Conservation (phyloP, 768 basidiomycete genomes). For the Hypholoma sublateritium region DNA sequence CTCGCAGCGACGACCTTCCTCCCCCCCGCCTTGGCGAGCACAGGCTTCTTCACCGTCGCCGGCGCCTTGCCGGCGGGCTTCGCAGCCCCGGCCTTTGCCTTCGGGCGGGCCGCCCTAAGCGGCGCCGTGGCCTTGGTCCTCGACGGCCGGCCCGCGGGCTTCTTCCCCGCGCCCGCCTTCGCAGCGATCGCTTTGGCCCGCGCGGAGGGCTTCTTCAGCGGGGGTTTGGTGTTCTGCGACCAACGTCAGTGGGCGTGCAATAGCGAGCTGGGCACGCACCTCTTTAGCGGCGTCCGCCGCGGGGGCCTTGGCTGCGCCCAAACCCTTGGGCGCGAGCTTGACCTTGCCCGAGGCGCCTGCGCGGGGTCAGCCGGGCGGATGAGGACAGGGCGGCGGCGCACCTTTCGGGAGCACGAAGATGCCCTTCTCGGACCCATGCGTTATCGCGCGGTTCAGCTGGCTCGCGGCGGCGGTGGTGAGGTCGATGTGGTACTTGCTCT, state of each 20-base stretch:
- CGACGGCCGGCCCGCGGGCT: slow-evolving; percentile 7
- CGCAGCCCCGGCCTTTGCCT: too few species aligned
- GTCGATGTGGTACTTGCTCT: slow-evolving; percentile 78
- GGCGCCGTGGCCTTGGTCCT: slow-evolving; percentile 30
- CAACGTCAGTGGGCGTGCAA: slow-evolving; percentile 19
- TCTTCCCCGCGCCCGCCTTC: slow-evolving; percentile 30
- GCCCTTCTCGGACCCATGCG: slow-evolving; percentile 46
- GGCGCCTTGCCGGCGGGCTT: too few species aligned
- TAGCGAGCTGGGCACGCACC: slow-evolving; percentile 25
- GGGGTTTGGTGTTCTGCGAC: slow-evolving; percentile 13
- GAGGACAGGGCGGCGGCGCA: slow-evolving; percentile 6
- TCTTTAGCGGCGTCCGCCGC: slow-evolving; percentile 54
- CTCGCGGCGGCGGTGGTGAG: slow-evolving; percentile 70
- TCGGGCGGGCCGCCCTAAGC: too few species aligned
- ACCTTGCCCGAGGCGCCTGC: slow-evolving; percentile 40
- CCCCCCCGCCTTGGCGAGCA: too few species aligned
- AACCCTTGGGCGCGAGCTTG: slow-evolving; percentile 70
- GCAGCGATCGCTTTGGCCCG: slow-evolving; percentile 22
- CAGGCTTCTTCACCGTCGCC: too few species aligned
- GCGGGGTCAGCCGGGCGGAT: neutral
- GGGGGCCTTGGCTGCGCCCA: slow-evolving; percentile 61
- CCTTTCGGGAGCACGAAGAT: slow-evolving; percentile 53
- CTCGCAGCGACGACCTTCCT: too few species aligned
- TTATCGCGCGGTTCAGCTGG: slow-evolving; percentile 81
- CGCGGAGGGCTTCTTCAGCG: slow-evolving; percentile 16